A percentile compares a stretch with the other conserved stretches of the same genome.
Evolutionary conservation across 1,284 basidiomycete genomes (phyloP).

Genomic region (Sanghuangporus sanghuang): DNA sequence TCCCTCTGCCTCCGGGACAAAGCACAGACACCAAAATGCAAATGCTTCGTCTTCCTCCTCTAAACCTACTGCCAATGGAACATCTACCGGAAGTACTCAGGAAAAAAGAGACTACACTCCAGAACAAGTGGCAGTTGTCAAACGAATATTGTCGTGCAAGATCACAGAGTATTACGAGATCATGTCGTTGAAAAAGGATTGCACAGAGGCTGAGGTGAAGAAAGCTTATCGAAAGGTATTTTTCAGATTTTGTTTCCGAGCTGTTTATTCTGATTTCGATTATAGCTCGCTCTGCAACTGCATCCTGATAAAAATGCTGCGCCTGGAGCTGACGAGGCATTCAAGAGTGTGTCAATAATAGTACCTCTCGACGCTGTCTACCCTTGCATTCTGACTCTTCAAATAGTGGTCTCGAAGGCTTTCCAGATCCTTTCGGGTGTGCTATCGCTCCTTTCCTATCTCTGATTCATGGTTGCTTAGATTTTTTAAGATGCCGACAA

Average conservation of each 20-base stretch:
- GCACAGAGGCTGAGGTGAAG: constrained; percentile 89
- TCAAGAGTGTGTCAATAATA: constrained; percentile 72
- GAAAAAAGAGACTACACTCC: constrained; percentile 84
- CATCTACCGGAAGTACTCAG: constrained; percentile 48
- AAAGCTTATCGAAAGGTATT: constrained; percentile 94
- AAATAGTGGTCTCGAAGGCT: constrained; percentile 92
- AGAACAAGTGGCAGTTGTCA: constrained; percentile 84
- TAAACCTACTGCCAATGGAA: constrained; percentile 37
- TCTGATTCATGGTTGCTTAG: neutral
- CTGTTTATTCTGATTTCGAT: neutral
- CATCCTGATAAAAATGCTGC: constrained; percentile 99
- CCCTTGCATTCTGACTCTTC: constrained; percentile 10
- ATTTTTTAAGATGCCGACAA: constrained; percentile 73
- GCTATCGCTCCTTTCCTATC: constrained; percentile 13
- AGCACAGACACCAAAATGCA: constrained; percentile 40
- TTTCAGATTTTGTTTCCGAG: constrained; percentile 8
- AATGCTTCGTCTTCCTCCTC: constrained; percentile 27
- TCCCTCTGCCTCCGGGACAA: constrained; percentile 61
- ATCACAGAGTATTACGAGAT: constrained; percentile 94
- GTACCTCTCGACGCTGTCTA: neutral
- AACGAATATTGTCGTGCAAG: constrained; percentile 82
- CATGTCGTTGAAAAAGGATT: constrained; percentile 76
- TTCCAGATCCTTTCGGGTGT: constrained; percentile 88
- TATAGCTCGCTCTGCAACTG: constrained; percentile 83
- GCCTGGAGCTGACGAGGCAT: constrained; percentile 97